A percentile compares a stretch with the other conserved stretches of the same genome.
These are phyloP conservation scores for Huntiella abstrusa DNA, from an alignment of 2,329 filamentous ascomycete species.

Conservation along the genomic window DNA sequence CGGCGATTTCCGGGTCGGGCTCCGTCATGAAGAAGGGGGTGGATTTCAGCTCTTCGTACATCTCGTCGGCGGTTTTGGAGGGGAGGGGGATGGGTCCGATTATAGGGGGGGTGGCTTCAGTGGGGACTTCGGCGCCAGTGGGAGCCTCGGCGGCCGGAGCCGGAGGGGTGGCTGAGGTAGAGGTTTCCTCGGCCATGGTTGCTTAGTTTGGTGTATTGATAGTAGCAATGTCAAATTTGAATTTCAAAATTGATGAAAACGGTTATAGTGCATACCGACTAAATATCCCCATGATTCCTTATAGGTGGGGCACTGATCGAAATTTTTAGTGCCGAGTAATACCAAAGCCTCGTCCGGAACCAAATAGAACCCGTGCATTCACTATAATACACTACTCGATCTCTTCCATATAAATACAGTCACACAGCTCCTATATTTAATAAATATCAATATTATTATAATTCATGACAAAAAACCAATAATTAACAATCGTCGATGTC, in stretches of 20 bases:
- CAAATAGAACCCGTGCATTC: neutral
- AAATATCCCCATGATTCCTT: no score
- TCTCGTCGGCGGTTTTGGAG: slow-evolving; percentile 34
- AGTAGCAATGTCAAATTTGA: neutral
- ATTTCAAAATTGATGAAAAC: neutral
- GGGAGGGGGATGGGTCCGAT: slow-evolving; percentile 20
- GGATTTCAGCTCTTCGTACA: slow-evolving; percentile 37
- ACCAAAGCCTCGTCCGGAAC: neutral
- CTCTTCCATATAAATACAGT: neutral
- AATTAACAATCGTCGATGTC: neutral
- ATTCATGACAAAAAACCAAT: neutral
- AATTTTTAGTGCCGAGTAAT: neutral
- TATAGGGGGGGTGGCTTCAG: slow-evolving; percentile 25
- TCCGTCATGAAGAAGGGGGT: slow-evolving; percentile 91
- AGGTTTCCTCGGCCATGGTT: no score
- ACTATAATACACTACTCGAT: neutral
- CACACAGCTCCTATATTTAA: neutral
- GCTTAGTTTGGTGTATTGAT: no score
- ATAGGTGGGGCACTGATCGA: neutral
- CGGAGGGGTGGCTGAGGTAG: no score
- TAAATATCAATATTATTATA: neutral
- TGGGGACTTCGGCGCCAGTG: slow-evolving; percentile 20
- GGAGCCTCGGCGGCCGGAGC: neutral
- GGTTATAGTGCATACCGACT: neutral
- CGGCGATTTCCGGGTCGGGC: slow-evolving; percentile 66